Base-by-base conservation (phyloP, 176 grass and related monocot genomes). In the Rhynchospora pubera region DNA sequence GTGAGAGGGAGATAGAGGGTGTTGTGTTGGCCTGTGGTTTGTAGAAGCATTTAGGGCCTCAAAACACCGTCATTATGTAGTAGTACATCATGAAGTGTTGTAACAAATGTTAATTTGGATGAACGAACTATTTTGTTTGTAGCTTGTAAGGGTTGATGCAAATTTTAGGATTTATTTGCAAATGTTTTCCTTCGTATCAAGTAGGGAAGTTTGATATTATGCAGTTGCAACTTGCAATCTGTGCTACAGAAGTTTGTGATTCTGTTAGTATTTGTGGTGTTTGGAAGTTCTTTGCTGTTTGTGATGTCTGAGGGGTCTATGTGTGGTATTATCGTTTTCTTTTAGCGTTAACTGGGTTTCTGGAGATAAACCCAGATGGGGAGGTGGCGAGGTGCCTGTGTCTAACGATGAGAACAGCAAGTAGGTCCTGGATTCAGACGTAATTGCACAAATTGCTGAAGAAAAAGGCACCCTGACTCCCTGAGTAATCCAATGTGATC, bases 321-420 rank as follows among this genome's bases (percentile, higher is more conserved):
- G 26, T 0, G 26, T 28, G 26, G 0, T 28, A 28, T 28, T 28
- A 28, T 28, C 26, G 26, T 18, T 60, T 19, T 60, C n/a, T 21
- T 60, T 60, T 6, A 60, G 6, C 21, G n/a, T 60, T 16, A 57
- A 19, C 51, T 69, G 94, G 91, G 94, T 94, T 94, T 85, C 72
- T 94, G 65, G 80, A 89, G 88, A 87, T 97, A 34, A 97, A 63
- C 65, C 94, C 94, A 19, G 88, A 91, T 61, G 94, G 94, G 14
- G 94, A 94, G 88, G n/a, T n/a, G n/a, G n/a, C n/a, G n/a, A n/a
- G n/a, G 94, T 97, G 15, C 94, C 94, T 45, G 88, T 92, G 47
- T 83, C 87, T 66, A 93, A 94, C 28, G 23, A 82, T 56, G 91
- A 80, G 39, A 86, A 97, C 62, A 89, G 80, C 14, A 87, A 92